phyloP scores from a whole-genome alignment of 2,329 filamentous ascomycete species.

The Aureobasidium sp. region DNA sequence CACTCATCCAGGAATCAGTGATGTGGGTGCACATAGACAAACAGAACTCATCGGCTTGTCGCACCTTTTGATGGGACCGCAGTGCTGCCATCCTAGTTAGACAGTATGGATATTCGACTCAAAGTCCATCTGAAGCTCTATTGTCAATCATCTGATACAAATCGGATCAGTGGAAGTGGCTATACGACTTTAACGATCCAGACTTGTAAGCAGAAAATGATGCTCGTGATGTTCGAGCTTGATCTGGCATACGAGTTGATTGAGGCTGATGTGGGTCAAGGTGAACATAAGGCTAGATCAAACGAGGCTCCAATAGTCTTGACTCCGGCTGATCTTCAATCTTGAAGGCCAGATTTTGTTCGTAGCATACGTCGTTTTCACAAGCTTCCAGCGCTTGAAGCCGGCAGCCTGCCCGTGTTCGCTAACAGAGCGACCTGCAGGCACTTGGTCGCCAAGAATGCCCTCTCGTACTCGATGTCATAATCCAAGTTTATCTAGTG shows the following conservation, averaged over 20 bases:
- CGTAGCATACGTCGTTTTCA: background rate
- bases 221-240: background rate
- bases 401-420: slow-evolving; percentile 27
- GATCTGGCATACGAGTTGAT: background rate
- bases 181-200: background rate
- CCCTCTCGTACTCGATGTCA: background rate
- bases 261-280: background rate
- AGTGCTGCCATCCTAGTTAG: background rate
- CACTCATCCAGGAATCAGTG: background rate
- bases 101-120: background rate
- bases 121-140: background rate
- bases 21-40: background rate
- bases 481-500: background rate
- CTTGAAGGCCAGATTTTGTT: background rate
- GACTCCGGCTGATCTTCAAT: no score
- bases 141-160: background rate
- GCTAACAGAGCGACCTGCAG: slow-evolving; percentile 29
- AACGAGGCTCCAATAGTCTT: no score
- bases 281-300: background rate
- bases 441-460: slow-evolving; percentile 27
- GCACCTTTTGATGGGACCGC: background rate
- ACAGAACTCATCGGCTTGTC: background rate
- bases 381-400: slow-evolving; percentile 27
- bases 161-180: background rate
- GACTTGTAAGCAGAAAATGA: background rate